Evolutionary conservation across 2,329 filamentous ascomycete species (phyloP), one percentile per base, ranked within the genome.

Genomic region (Acrodontium crateriforme): DNA sequence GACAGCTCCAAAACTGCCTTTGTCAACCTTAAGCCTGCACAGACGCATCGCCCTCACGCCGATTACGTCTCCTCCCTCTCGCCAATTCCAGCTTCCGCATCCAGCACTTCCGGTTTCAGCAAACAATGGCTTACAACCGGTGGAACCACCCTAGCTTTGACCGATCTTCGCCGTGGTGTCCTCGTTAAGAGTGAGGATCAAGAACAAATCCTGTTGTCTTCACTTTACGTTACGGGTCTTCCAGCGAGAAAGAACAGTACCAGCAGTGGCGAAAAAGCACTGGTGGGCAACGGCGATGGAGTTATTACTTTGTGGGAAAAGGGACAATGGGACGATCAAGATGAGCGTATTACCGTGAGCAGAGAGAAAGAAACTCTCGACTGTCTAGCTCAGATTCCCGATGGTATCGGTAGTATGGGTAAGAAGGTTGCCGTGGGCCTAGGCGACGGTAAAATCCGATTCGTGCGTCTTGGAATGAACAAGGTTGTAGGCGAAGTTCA

Each of bases 51-150:
- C 37, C 87, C 87, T 1, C 89, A 98, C 56, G 74, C 80, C 44
- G 87, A 95, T 59, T 94, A 93, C 54, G 72, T 98, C 30, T 89
- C 85, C 17, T 85, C 81, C 27, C 66, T 98, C 24, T 79, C 81
- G 1, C 75, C 85, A 1, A 69, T 98, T 1, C 84, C 85, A 0
- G 69, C 85, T 0, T 77, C 78, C 2, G 68, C 75, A 16, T 72
- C 78, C 31, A 89, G 79, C 53, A 93, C 83, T 0, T 87, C 78
- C 11, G 85, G 85, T 4, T 87, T 81, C 52, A 74, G 81, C 45
- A 93, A 93, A 57, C 87, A 95, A 58, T 98, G 84, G 79, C 70
- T 94, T 28, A 89, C 79, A 19, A 94, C 85, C 0, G 89, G 89
- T 18, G 85, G 84, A 24, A 87, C 82, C 2, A 95, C 87, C 1